These are phyloP conservation scores for Arthrobotrys entomopaga DNA, from an alignment of 2,329 filamentous ascomycete species.

Conservation along the genomic window DNA sequence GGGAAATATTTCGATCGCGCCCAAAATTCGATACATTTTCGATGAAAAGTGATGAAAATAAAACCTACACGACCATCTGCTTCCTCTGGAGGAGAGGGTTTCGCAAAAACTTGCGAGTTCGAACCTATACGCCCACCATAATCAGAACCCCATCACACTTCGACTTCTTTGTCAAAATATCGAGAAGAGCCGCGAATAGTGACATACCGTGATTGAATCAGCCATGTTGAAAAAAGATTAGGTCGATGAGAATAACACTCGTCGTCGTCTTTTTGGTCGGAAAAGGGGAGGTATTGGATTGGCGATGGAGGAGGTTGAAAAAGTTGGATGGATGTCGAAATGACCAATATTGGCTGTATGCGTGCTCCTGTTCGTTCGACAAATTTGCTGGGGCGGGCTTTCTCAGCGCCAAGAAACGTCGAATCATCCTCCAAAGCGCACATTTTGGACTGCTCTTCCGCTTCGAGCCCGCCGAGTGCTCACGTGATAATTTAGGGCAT, in stretches of 20 bases:
- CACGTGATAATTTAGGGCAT: slow-evolving; percentile 50
- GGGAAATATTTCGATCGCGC: no score
- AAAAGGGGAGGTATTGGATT: slow-evolving; percentile 21
- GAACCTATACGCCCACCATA: slow-evolving; percentile 34
- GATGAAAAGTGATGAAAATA: slow-evolving; percentile 47
- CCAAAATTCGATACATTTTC: slow-evolving; percentile 32
- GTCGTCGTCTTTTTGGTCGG: slow-evolving; percentile 42
- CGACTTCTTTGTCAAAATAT: slow-evolving; percentile 46
- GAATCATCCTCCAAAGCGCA: slow-evolving; percentile 40
- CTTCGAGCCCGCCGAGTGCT: slow-evolving; percentile 1
- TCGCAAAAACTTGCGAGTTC: slow-evolving; percentile 99
- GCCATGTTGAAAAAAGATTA: slow-evolving; percentile 43
- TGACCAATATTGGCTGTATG: slow-evolving; percentile 37
- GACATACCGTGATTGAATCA: slow-evolving; percentile 54
- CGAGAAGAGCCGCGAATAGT: slow-evolving; percentile 13
- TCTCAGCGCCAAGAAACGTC: slow-evolving; percentile 48
- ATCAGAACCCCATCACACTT: slow-evolving; percentile 29
- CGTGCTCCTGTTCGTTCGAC: slow-evolving; percentile 32
- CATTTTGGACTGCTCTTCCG: slow-evolving; percentile 51
- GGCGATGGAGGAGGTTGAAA: slow-evolving; percentile 42
- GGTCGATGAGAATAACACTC: slow-evolving; percentile 38
- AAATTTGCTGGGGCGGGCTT: slow-evolving; percentile 54
- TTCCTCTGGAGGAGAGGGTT: slow-evolving; percentile 98
- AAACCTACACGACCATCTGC: slow-evolving; percentile 99
- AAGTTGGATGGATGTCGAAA: slow-evolving; percentile 24